Base-by-base conservation (phyloP, 2,329 filamentous ascomycete species). In the Xylaria polymorpha region DNA sequence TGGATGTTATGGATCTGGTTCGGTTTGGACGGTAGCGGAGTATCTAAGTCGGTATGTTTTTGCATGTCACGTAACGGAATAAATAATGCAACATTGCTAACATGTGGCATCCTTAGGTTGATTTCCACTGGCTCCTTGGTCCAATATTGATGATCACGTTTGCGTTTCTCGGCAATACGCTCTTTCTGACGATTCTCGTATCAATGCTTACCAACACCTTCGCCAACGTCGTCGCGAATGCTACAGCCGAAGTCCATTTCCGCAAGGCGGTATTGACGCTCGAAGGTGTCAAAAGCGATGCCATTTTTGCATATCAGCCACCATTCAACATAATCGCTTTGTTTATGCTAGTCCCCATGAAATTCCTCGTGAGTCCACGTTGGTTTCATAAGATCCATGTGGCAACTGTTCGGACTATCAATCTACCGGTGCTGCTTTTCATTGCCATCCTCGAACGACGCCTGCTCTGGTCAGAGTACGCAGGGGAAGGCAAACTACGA, bases 1-100 rank as follows among this genome's bases (percentile, higher is more conserved):
- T 97, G 93, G 93, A 95, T 97, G 92, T 87, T 96, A 1, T 96
- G 92, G 87, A 94, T 97, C 72, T 97, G 93, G 93, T 96, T 97
- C 76, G 93, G 93, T 1, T 87, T 97, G 1, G 93, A 96, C 74
- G 93, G 88, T 7, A 89, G 86, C 3, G 88, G 88, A 8, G 89
- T 91, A 50, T 84, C 88, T 57, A 79, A 84, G 72, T 88, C 87
- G 66, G 85, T 85, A 76, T 76, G 83, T 77, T 18, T 62, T 12
- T 10, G 46, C 12, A 22, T n/a, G 10, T 6, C 20, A 53, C 15
- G 12, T 7, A 3, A 41, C 41, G 20, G 5, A n/a, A 0, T 6
- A 7, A 6, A 32, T 14, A 10, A 56, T 15, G 39, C 39, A 15
- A 32, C 14, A 4, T 44, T 37, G 37, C 53, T 61, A 35, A 53